Conservation (phyloP, 352 stramenopile species). For the Thalassiosira oceanica region DNA sequence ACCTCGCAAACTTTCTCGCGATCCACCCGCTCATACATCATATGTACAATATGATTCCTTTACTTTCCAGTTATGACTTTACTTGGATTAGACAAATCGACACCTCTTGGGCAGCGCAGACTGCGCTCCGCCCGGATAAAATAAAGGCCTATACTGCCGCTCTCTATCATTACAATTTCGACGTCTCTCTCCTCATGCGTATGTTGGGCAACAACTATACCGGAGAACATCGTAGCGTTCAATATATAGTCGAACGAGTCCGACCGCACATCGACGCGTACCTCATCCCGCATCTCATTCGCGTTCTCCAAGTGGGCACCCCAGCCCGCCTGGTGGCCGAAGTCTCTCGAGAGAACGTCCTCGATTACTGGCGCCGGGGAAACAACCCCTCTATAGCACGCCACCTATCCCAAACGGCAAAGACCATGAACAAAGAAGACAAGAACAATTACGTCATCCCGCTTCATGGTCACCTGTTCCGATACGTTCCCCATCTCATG, state of each 20-base stretch:
- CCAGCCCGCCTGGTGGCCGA: conserved; percentile 14
- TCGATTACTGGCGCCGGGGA: not conserved
- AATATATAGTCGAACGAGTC: conserved; percentile 2
- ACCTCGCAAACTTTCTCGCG: not conserved
- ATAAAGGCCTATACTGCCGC: conserved; percentile 4
- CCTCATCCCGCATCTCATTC: not conserved
- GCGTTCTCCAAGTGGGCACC: conserved; percentile 8
- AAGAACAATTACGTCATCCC: conserved; percentile 15
- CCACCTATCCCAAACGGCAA: not conserved
- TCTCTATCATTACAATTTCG: conserved; percentile 15
- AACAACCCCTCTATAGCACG: conserved; percentile 13
- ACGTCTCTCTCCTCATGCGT: conserved; percentile 3
- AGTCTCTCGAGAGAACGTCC: not conserved
- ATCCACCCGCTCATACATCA: conserved; percentile 10
- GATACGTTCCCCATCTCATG: conserved; percentile 26
- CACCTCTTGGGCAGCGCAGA: conserved; percentile 4
- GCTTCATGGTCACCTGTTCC: conserved; percentile 12
- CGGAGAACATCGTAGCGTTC: conserved; percentile 1
- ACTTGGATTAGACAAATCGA: conserved; percentile 3
- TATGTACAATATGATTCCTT: conserved; percentile 1
- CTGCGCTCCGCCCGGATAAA: not conserved
- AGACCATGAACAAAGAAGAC: conserved; percentile 11
- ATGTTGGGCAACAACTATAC: conserved; percentile 23
- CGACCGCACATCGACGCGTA: not conserved
- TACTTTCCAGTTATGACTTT: conserved; percentile 8